Evolutionary conservation across 2,329 filamentous ascomycete genomes (phyloP), one percentile per base, ranked within the genome.

Genomic region (Penicillium italicum): DNA sequence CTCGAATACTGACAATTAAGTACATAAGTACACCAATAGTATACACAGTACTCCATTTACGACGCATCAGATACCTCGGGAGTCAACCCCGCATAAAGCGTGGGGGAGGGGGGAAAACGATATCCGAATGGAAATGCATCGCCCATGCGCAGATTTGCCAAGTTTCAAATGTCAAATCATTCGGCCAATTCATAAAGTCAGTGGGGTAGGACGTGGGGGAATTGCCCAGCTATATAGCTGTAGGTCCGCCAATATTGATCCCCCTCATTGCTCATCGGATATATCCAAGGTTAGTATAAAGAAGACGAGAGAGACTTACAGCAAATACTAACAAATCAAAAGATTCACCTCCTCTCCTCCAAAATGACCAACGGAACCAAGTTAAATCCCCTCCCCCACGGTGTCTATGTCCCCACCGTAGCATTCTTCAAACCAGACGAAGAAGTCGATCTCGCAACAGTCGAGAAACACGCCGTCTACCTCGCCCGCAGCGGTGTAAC

Each of bases 371-470:
- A 57, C 65, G 64, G 62, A 33, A 55, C 58, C 40, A 58, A 55
- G 48, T 53, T 37, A 43, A 70, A 70, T 40, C 64, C 72, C 37
- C 67, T 76, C 54, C 61, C 61, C 30, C 70, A 72, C 24, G 85
- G 85, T 48, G 81, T 90, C 63, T 90, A 90, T 68, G 86, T 89
- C 45, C 88, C 88, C 26, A 90, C 87, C 18, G 80, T 89, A 65
- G 86, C 86, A 71, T 90, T 91, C 77, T 91, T 91, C 71, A 78
- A 87, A 53, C 78, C 77, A 22, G 76, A 75, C 44, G 88, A 91
- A 70, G 83, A 90, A 53, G 75, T 91, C 53, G 88, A 91, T 67
- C 77, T 82, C 12, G 73, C 77, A 34, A 82, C 84, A 37, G 85
- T 86, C 56, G 79, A 81, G 46, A 80, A 77, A 49, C 74, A 79